Evolutionary conservation across 192 early-diverging fungal genomes (phyloP).

Genomic region (Rhizophagus sp.): DNA sequence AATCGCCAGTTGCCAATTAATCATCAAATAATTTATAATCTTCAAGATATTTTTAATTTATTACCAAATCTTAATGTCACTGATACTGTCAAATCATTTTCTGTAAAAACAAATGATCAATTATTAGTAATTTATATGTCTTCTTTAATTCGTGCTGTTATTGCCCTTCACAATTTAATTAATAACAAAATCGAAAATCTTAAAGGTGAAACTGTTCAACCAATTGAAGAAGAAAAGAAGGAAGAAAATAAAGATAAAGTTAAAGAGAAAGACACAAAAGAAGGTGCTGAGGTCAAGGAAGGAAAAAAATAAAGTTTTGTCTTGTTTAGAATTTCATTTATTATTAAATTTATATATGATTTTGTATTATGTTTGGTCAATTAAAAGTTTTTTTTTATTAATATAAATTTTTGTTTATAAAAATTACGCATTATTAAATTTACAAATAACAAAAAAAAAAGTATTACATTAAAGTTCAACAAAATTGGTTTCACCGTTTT

Average conservation of each 20-base stretch:
- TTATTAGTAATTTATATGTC: conserved; percentile 92
- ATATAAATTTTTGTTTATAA: too few relatives aligned
- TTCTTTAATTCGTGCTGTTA: conserved; percentile 87
- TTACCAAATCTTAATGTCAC: conserved; percentile 87
- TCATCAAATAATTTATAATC: conserved; percentile 96
- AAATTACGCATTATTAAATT: too few relatives aligned
- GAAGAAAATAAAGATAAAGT: conserved; percentile 36
- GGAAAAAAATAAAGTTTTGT: not conserved
- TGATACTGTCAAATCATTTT: conserved; percentile 80
- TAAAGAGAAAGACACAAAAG: conserved; percentile 35
- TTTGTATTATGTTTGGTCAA: not conserved
- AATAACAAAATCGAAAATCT: conserved; percentile 96
- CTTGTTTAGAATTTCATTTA: not conserved
- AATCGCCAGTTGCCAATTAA: conserved; percentile 86
- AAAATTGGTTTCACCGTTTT: conserved; percentile 51
- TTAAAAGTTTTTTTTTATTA: too few relatives aligned
- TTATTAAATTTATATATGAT: not conserved
- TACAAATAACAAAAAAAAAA: too few relatives aligned
- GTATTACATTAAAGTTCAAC: too few relatives aligned
- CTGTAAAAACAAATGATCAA: conserved; percentile 95
- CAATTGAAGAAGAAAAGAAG: conserved; percentile 42
- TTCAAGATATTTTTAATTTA: conserved; percentile 98
- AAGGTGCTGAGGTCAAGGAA: not conserved
- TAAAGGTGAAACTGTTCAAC: conserved; percentile 57
- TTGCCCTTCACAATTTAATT: conserved; percentile 96